Conservation (phyloP, 2,329 filamentous ascomycete genomes). For the Spiromastix sp. region DNA sequence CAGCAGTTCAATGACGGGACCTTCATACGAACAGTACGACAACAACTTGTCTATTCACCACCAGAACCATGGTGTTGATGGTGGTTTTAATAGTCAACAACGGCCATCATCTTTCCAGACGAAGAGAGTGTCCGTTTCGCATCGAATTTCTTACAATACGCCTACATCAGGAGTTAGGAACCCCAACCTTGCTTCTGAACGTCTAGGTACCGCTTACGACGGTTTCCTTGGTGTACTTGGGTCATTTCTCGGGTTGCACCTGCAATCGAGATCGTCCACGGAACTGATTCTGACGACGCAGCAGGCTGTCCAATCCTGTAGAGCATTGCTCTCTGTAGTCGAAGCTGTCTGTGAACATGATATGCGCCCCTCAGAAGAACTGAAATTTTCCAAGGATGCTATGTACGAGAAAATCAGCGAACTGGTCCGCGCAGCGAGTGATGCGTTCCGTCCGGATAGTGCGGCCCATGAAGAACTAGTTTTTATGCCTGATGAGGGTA, state of each 20-base stretch:
- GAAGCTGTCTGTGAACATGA: conserved; percentile 75
- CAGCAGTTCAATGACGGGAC: background rate
- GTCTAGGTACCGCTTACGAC: conserved; percentile 71
- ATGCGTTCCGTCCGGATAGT: conserved; percentile 62
- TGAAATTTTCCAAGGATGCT: conserved; percentile 58
- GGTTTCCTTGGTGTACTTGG: conserved; percentile 81
- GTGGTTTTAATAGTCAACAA: conserved; percentile 14
- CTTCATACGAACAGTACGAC: background rate
- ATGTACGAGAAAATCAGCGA: conserved; percentile 75
- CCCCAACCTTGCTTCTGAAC: conserved; percentile 71
- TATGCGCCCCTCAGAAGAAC: conserved; percentile 52
- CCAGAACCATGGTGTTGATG: conserved; percentile 20
- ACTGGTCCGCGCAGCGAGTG: conserved; percentile 68
- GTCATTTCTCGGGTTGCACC: conserved; percentile 85
- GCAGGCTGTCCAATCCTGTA: conserved; percentile 72
- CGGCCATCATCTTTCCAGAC: conserved; percentile 26
- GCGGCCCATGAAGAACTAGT: conserved; percentile 62
- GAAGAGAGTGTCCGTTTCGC: conserved; percentile 48
- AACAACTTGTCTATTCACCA: background rate
- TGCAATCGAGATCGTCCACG: conserved; percentile 82
- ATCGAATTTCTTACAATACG: conserved; percentile 67
- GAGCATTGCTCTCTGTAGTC: conserved; percentile 66
- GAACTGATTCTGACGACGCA: conserved; percentile 75
- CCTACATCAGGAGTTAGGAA: conserved; percentile 53
- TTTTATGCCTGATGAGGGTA: conserved; percentile 70